Evolutionary conservation across 164 flowering plant species (phyloP).

Genomic region (Sextonia rubra): DNA sequence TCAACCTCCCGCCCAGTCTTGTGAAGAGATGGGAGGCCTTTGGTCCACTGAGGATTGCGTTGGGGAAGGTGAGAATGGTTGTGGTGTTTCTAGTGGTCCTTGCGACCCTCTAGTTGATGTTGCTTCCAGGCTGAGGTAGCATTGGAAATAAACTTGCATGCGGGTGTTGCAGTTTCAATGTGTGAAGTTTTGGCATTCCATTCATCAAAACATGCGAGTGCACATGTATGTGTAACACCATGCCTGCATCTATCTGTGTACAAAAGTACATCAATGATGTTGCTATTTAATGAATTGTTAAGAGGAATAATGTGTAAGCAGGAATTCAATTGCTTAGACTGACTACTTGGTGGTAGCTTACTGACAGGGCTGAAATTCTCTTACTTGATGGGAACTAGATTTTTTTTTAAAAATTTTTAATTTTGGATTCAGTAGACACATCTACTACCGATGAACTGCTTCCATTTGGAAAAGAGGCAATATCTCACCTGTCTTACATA

Average conservation of each 20-base stretch:
- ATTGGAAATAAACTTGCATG: background rate
- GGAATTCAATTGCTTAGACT: too few species aligned
- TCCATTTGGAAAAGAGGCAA: too few species aligned
- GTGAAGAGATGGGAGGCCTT: background rate
- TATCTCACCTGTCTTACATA: too few species aligned
- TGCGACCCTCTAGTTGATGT: constrained; percentile 2
- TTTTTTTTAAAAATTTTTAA: too few species aligned
- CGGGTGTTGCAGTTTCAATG: background rate
- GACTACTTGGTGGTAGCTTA: background rate
- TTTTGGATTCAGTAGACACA: background rate
- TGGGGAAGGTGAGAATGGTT: constrained; percentile 1
- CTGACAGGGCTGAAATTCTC: background rate
- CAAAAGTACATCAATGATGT: background rate
- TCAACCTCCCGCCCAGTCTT: background rate
- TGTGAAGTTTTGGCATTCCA: background rate
- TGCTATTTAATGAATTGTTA: background rate
- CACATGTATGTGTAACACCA: background rate
- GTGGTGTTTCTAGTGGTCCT: background rate
- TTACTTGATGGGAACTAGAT: background rate
- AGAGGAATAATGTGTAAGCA: background rate
- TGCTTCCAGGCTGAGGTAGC: background rate
- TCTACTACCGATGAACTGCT: background rate
- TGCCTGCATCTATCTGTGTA: background rate
- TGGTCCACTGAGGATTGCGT: constrained; percentile 4
- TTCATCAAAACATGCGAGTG: background rate